phyloP scores from a whole-genome alignment of 1,284 basidiomycete species.

The Rhodotorula sp. region DNA sequence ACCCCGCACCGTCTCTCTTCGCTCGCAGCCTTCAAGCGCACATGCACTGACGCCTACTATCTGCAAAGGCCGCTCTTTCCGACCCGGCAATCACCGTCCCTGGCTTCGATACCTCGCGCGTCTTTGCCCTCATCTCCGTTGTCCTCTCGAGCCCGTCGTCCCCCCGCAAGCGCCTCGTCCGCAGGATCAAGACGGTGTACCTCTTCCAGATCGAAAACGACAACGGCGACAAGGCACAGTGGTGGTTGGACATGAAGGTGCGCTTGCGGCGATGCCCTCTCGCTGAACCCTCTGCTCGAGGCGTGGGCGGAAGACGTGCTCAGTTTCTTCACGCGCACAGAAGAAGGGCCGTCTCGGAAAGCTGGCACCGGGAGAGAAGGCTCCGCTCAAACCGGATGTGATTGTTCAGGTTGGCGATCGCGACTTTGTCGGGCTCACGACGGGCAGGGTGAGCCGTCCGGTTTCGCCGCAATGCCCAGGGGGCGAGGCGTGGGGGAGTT shows the following conservation, averaged over 20 bases:
- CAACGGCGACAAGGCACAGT: slow-evolving; percentile 10
- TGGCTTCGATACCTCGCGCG: slow-evolving; percentile 25
- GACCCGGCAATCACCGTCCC: slow-evolving; percentile 27
- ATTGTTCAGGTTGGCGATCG: slow-evolving; percentile 20
- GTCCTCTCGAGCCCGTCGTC: slow-evolving; percentile 14
- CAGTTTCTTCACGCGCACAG: not conserved
- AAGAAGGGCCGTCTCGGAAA: slow-evolving; percentile 11
- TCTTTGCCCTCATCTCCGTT: slow-evolving; percentile 31
- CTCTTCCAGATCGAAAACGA: slow-evolving; percentile 20
- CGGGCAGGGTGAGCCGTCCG: slow-evolving; percentile 14
- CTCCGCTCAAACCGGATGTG: slow-evolving; percentile 31
- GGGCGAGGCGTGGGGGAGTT: no score
- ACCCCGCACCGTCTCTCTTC: no score
- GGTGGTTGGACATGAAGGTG: slow-evolving; percentile 38
- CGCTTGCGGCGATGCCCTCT: not conserved
- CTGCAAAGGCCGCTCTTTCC: slow-evolving; percentile 22
- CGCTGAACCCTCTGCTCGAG: not conserved
- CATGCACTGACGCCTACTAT: not conserved
- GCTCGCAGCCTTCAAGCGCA: not conserved
- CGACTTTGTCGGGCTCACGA: slow-evolving; percentile 32
- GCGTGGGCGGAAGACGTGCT: not conserved
- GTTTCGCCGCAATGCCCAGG: not conserved
- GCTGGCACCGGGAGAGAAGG: slow-evolving; percentile 7
- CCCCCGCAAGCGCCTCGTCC: slow-evolving; percentile 24
- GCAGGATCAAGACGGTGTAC: slow-evolving; percentile 28